phyloP scores from a whole-genome alignment of 257 asterid genomes.

The Jacaranda mimosifolia region DNA sequence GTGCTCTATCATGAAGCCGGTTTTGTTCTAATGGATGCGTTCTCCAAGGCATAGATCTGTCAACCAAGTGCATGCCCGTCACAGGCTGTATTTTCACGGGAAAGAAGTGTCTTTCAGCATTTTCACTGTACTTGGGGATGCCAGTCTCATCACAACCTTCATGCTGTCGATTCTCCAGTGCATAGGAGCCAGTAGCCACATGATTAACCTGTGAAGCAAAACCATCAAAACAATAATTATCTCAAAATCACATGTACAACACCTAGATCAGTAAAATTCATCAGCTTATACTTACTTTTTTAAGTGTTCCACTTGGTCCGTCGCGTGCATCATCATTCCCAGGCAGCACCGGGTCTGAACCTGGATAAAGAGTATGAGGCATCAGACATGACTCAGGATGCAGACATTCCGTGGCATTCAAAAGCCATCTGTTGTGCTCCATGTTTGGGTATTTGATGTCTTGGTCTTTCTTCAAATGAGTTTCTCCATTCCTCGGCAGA shows the following conservation, averaged over 20 bases:
- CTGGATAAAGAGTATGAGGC: background rate
- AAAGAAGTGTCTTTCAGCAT: background rate
- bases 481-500: background rate
- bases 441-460: background rate
- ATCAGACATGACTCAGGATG: background rate
- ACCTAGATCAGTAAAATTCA: background rate
- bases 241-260: background rate
- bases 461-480: background rate
- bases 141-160: background rate
- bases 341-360: background rate
- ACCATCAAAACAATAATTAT: background rate
- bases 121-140: background rate
- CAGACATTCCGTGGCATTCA: background rate
- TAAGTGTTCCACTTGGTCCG: background rate
- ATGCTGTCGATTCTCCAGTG: background rate
- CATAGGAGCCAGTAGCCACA: background rate
- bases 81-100: background rate
- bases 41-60: background rate
- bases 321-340: background rate
- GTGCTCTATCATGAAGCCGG: background rate
- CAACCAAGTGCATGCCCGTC: background rate
- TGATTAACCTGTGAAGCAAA: background rate
- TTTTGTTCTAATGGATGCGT: background rate
- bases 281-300: background rate
- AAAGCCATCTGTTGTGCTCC: background rate